A percentile compares a stretch with the other conserved stretches of the same genome.
phyloP scores from a whole-genome alignment of 2,329 filamentous ascomycete species.

The Fusarium pilosicola region DNA sequence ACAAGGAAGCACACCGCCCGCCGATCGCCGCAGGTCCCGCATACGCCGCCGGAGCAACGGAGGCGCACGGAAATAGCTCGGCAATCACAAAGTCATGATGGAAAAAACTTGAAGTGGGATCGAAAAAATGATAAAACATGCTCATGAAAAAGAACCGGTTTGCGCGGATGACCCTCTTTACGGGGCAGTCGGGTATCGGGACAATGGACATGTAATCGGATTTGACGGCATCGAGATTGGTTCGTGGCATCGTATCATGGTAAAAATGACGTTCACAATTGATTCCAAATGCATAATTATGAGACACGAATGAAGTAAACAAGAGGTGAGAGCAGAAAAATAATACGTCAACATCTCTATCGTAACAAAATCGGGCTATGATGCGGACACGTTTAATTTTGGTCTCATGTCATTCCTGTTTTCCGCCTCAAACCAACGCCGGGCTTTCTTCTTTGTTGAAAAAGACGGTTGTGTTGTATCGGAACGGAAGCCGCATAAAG shows the following conservation, averaged over 20 bases:
- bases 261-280: neutral
- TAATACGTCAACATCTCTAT: constrained; percentile 7
- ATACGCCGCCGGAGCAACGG: constrained; percentile 33
- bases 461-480: constrained; percentile 13
- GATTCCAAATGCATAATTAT: neutral
- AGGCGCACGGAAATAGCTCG: constrained; percentile 41
- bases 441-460: constrained; percentile 16
- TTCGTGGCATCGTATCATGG: neutral
- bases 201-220: constrained; percentile 4
- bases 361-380: constrained; percentile 20
- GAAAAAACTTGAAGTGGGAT: neutral
- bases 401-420: constrained; percentile 22
- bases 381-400: constrained; percentile 21
- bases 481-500: constrained; percentile 43
- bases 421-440: constrained; percentile 38
- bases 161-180: constrained; percentile 4
- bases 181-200: constrained; percentile 5
- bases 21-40: constrained; percentile 32
- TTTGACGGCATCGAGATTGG: constrained; percentile 22
- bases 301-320: neutral
- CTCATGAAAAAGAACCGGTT: constrained; percentile 3
- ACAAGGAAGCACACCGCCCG: neutral
- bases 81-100: constrained; percentile 15
- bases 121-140: neutral
- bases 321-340: constrained; percentile 8